Evolutionary conservation across 768 basidiomycete species (phyloP).

Genomic region (Gautieria morchelliformis): DNA sequence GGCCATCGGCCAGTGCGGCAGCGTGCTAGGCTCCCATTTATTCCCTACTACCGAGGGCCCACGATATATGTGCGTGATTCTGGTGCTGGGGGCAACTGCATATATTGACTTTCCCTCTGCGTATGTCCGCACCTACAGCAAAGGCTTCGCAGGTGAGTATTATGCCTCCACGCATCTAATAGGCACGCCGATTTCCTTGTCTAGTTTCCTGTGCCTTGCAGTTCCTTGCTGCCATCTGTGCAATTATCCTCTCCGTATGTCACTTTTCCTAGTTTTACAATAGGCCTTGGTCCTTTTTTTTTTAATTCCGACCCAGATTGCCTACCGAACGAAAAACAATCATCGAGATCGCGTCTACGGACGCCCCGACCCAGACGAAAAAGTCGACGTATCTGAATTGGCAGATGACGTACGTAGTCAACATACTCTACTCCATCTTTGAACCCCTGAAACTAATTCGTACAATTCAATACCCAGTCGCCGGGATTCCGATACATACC

Average conservation of each 20-base stretch:
- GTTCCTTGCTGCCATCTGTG: conserved; percentile 46
- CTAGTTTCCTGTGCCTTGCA: conserved; percentile 41
- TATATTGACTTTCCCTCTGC: neutral
- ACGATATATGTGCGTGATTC: conserved; percentile 44
- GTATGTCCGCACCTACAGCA: conserved; percentile 23
- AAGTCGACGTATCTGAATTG: too few species aligned
- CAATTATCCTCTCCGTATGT: conserved; percentile 41
- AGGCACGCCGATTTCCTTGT: neutral
- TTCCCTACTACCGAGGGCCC: conserved; percentile 59
- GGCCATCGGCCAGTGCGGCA: conserved; percentile 72
- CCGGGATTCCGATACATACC: too few species aligned
- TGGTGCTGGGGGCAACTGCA: neutral
- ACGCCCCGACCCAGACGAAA: too few species aligned
- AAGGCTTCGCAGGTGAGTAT: conserved; percentile 45
- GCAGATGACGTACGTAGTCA: too few species aligned
- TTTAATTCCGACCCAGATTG: too few species aligned
- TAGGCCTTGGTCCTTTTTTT: too few species aligned
- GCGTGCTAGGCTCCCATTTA: conserved; percentile 65
- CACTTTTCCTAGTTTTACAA: too few species aligned
- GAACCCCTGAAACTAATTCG: too few species aligned
- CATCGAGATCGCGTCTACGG: too few species aligned
- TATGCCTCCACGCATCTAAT: neutral
- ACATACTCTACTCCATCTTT: too few species aligned
- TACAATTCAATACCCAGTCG: too few species aligned
- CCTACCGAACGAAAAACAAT: too few species aligned